Base-by-base conservation (phyloP, 2,329 filamentous ascomycete species). In the Akanthomyces lecanii region DNA sequence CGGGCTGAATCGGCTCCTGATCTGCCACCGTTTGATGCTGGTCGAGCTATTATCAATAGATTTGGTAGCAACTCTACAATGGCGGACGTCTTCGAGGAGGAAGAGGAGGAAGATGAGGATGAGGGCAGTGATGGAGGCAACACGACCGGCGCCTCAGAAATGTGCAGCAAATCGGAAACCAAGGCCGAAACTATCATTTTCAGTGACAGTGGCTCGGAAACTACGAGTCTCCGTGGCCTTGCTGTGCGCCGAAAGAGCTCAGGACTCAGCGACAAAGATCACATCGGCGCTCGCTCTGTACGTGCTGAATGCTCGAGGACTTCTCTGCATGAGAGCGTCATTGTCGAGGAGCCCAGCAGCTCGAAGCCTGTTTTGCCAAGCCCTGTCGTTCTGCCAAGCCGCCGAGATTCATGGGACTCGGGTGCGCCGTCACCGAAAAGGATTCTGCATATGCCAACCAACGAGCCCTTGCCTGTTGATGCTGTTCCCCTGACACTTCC, bases 61-160 rank as follows among this genome's bases (percentile, higher is more conserved):
- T 87, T 87, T 58, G 83, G 82, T 45, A 89, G 86, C 72, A 85
- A 84, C 67, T 87, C 88, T 0, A 88, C 88, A 0, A 93, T 95
- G 90, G 90, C 88, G 0, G 91, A 94, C 71, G 91, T 95, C 1
- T 95, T 94, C 66, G 91, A 95, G 71, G 91, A 94, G 69, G 90
- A 93, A 33, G 90, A 92, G 66, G 88, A 91, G 69, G 82, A 85
- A 3, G 78, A 81, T 1, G 78, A 79, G 3, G 82, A 85, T 21
- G 79, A 79, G 42, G 77, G 79, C 65, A 76, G 77, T 18, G 67
- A 76, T 68, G 63, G 76, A 61, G 70, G 72, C 60, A 71, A 72
- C 30, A 71, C 70, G 33, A 71, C 70, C 53, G 68, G 72, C 21
- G 69, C 69, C 5, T 86, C 89, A 67, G 76, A 78, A 4, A 75